Evolutionary conservation across 192 early-diverging fungal genomes (phyloP), one percentile per base, ranked within the genome.

Genomic region (Linnemannia schmuckeri): DNA sequence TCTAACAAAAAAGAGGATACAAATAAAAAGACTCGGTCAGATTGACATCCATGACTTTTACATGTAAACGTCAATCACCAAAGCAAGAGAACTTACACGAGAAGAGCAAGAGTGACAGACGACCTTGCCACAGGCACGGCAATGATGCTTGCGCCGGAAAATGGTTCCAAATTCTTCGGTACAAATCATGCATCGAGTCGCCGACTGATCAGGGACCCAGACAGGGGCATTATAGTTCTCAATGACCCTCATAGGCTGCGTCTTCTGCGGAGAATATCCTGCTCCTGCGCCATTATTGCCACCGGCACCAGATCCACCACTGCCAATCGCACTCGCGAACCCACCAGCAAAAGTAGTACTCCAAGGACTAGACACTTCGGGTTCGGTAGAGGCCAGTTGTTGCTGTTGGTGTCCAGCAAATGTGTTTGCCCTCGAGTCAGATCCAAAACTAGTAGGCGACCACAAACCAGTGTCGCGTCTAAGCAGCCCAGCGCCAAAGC

Each of bases 111-210:
- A 78, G 78, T 94, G 92, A 87, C 96, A 97, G n/a, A 96, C 95
- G 30, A 97, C 90, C 76, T 93, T 94, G 30, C 96, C 96, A 80
- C 96, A 97, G 2, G 92, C 92, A 35, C 96, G 91, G 82, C 95
- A 96, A 79, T 97, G 95, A 83, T 96, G 95, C 81, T 93, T 94
- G 6, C 96, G 91, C 75, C 91, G 75, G 46, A 95, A 93, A 49
- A 96, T 70, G 4, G 91, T 91, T 70, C 79, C 76, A 82, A 97
- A 97, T 27, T 90, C 93, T 57, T 93, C 91, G 46, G 87, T 85
- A 84, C 96, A 97, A 52, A 96, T 92, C 90, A 95, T 94, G 82
- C 96, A 97, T 6, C 82, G 55, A 6, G 88, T 88, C 10, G 94
- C 88, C 74, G 87, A 86, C 75, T 94, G 92, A 84, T 97, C 95